Percentiles rank a stretch among this genome's conserved stretches.
phyloP scores from a whole-genome alignment of 2,329 filamentous ascomycete species.

The Ophiostoma australiae region DNA sequence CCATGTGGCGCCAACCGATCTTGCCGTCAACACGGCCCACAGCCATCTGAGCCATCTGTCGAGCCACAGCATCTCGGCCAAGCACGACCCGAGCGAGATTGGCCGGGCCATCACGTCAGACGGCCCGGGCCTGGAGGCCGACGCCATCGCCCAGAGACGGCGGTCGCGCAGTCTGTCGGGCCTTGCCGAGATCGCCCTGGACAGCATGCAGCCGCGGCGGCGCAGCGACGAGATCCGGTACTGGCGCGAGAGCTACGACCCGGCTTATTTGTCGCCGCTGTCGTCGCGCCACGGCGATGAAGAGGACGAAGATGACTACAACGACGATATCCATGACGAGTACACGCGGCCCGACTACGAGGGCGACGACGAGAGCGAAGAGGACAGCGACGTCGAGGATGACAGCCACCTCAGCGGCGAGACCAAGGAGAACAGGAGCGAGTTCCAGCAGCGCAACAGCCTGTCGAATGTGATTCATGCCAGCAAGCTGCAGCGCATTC shows the following conservation, averaged over 20 bases:
- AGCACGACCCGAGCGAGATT: constrained; percentile 41
- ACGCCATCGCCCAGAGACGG: constrained; percentile 42
- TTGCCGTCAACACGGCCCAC: constrained; percentile 29
- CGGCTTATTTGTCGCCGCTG: constrained; percentile 46
- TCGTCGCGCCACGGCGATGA: constrained; percentile 38
- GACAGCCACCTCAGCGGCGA: not conserved
- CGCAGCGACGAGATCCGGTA: constrained; percentile 61
- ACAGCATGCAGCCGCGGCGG: constrained; percentile 40
- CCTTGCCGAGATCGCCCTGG: constrained; percentile 40
- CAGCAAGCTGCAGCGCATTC: constrained; percentile 15
- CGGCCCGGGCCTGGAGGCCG: constrained; percentile 29
- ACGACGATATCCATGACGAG: not conserved
- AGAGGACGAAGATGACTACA: constrained; percentile 23
- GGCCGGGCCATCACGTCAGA: constrained; percentile 60
- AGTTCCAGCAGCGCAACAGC: constrained; percentile 16
- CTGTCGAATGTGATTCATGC: constrained; percentile 12
- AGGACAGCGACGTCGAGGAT: constrained; percentile 6
- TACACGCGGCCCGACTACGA: not conserved
- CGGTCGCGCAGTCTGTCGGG: constrained; percentile 58
- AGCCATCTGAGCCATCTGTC: not conserved
- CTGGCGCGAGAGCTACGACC: constrained; percentile 58
- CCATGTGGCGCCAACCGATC: not conserved
- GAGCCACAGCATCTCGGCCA: not conserved
- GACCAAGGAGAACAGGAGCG: not conserved
- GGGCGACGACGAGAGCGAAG: constrained; percentile 25